A percentile compares a stretch with the other conserved stretches of the same genome.
Conservation (phyloP, 768 basidiomycete species). For the Serendipita sp. region DNA sequence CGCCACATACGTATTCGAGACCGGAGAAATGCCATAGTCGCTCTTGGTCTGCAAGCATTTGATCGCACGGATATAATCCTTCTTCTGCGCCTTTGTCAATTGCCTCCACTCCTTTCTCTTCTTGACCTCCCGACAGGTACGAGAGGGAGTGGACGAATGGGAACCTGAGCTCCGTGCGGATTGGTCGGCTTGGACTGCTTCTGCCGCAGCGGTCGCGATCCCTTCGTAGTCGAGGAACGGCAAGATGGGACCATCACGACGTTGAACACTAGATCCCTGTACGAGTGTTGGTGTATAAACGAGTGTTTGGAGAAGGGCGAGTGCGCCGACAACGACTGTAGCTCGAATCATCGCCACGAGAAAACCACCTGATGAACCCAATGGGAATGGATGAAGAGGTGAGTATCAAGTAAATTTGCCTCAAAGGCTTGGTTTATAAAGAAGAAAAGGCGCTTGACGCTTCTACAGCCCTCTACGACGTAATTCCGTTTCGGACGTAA, state of each 20-base stretch:
- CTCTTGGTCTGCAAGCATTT: background rate
- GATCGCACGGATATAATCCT: constrained; percentile 1
- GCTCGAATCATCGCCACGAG: too few species aligned
- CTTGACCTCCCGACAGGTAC: background rate
- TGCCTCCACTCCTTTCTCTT: background rate
- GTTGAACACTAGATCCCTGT: background rate
- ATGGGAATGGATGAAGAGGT: too few species aligned
- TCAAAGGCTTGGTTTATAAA: too few species aligned
- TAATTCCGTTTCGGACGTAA: too few species aligned
- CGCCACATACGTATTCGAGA: background rate
- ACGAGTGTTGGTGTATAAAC: background rate
- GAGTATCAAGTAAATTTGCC: too few species aligned
- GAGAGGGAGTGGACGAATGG: background rate
- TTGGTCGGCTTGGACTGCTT: background rate
- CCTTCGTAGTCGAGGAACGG: background rate
- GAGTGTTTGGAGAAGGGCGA: background rate
- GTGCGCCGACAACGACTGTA: background rate
- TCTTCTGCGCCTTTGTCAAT: background rate
- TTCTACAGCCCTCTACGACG: too few species aligned
- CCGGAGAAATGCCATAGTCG: constrained; percentile 2
- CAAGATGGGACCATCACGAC: background rate
- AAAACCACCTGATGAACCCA: too few species aligned
- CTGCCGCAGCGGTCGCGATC: background rate
- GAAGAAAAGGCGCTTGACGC: too few species aligned
- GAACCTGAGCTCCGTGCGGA: background rate